Evolutionary conservation across 108 stramenopile species (phyloP), one percentile per base, ranked within the genome.

Genomic region (Discostella stelligeroides): DNA sequence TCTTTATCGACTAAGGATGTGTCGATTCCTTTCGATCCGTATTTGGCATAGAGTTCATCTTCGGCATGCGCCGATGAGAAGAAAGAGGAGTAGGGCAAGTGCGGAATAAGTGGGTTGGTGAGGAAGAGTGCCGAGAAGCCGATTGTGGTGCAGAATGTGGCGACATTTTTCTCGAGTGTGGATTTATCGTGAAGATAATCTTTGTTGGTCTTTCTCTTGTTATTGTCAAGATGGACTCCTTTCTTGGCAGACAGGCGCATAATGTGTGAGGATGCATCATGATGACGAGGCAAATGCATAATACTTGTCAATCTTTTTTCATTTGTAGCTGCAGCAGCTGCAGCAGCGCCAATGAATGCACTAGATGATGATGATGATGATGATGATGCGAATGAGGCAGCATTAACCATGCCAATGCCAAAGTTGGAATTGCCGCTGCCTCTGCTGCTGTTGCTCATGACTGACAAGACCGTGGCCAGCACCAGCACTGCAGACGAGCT

Each of bases 21-120:
- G 66, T 95, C 95, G 46, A 95, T 82, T 24, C 89, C 88, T 63
- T 86, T 89, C 23, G 82, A 88, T 10, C 94, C 94, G 68, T 95
- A 95, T 40, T 88, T 88, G 58, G 86, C 90, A 17, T 92, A 88
- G 9, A 95, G 79, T 51, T 95, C 95, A 60, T 95, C 87, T 72
- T 95, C 94, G 7, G 89, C 94, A 59, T 84, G 78, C 42, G 90
- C 92, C n/a, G 80, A 39, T 1, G 60, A 21, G 15, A 60, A 66
- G n/a, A 54, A 29, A 4, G 38, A 46, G 8, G 68, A 64, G 60
- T 63, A 62, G 39, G 79, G 72, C 5, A 80, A 72, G 48, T 73
- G 79, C 0, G 79, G 72, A 20, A 80, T 53, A 9, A 80, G 57
- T 21, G 79, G 79, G 41, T 80, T 80, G 62, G 67, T 69, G 10